These are phyloP conservation scores for Tritrichomonas foetus DNA, from an alignment of 208 protist species.

Conservation along the genomic window DNA sequence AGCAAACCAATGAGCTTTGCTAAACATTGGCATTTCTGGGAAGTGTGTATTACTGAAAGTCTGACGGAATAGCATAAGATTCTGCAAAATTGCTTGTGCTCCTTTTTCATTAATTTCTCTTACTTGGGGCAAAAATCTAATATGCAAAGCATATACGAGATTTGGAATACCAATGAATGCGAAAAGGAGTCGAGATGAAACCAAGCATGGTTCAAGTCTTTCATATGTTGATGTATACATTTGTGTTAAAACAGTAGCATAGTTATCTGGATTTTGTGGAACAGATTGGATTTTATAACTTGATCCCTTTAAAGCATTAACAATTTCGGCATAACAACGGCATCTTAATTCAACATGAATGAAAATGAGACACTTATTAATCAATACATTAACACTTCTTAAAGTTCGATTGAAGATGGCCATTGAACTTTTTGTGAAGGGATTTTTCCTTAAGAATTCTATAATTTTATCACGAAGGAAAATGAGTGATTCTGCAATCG, in stretches of 20 bases:
- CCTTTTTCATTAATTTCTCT: conserved; percentile 1
- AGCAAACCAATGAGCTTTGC: background rate
- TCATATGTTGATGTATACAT: background rate
- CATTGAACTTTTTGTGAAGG: background rate
- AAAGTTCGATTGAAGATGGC: background rate
- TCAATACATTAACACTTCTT: background rate
- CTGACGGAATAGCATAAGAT: background rate
- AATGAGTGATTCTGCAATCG: background rate
- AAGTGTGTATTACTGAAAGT: background rate
- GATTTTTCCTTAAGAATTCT: background rate
- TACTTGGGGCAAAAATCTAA: background rate
- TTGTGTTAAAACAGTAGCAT: background rate
- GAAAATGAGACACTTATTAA: background rate
- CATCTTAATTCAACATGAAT: background rate
- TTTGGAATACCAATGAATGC: background rate
- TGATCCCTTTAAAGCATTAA: background rate
- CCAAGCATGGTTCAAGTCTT: background rate
- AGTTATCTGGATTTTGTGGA: background rate
- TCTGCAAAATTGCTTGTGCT: background rate
- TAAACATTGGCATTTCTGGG: background rate
- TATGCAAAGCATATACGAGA: background rate
- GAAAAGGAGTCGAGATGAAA: background rate
- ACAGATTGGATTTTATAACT: background rate
- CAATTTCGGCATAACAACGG: background rate
- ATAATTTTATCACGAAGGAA: background rate